Base-by-base conservation (phyloP, 2,329 filamentous ascomycete genomes). In the Monilinia fructigena region DNA sequence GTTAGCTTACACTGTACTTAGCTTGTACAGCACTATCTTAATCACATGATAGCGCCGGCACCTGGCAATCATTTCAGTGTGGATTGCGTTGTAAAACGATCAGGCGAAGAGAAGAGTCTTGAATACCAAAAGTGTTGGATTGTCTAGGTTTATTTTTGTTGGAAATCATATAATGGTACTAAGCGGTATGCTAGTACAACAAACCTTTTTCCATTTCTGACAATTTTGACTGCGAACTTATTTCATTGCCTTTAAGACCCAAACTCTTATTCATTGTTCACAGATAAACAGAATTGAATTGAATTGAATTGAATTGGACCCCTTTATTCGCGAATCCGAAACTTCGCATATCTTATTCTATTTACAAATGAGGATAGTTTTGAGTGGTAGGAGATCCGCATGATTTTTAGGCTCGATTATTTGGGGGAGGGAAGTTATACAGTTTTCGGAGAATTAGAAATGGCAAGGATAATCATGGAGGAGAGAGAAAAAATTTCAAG, bases 331-430 rank as follows among this genome's bases (percentile, higher is more conserved):
- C 26, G 18, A 59, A 59, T 47, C 12, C 26, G 14, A 10, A 59
- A 23, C 18, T 23, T 35, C 11, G 26, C 40, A 16, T 48, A 28
- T 28, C 28, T 28, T 8, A 11, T 48, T 20, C 28, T 23, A 48
- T 35, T 11, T 48, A n/a, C 56, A 60, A 50, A 50, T 26, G 26
- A 20, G 28, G 28, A 28, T 75, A 92, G 92, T 4, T 85, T 97
- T 38, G 85, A 82, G 73, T 97, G 92, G 83, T 90, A 89, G 12
- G 94, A 97, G 75, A 80, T 97, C 67, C 84, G 91, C 42, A 85
- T 89, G 59, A 65, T 70, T 48, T 70, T 68, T 12, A 88, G 86
- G 0, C 95, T 93, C 82, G 81, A 82, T 2, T 84, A 88, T 7
- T 82, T 88, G 65, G 83, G 83, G n/a, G 80, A 87, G 67, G 86